Conservation (phyloP, 768 basidiomycete genomes). For the Trametes cinnabarina region DNA sequence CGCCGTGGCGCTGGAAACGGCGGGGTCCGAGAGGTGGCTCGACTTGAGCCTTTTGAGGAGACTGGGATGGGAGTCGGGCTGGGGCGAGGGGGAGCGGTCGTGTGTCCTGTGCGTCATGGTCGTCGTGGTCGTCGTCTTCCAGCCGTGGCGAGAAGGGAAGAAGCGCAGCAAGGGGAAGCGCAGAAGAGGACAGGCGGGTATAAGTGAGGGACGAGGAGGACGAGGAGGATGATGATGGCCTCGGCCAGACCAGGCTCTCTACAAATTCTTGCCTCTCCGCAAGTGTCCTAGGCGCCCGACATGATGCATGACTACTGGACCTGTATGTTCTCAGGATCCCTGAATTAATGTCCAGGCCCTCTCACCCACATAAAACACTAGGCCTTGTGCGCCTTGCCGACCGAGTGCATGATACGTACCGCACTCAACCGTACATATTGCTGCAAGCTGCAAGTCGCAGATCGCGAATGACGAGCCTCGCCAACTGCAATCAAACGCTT, state of each 20-base stretch:
- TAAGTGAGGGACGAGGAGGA: constrained; percentile 11
- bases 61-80: constrained; percentile 33
- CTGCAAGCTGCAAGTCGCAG: too few species aligned
- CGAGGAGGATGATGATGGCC: constrained; percentile 17
- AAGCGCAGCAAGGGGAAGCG: not conserved
- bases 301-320: not conserved
- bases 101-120: constrained; percentile 45
- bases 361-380: not conserved
- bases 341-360: constrained; percentile 1
- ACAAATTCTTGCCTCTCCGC: constrained; percentile 16
- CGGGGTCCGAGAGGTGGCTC: constrained; percentile 30
- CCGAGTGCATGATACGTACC: too few species aligned
- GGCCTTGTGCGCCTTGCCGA: too few species aligned
- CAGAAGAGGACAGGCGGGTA: constrained; percentile 6
- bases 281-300: constrained; percentile 7
- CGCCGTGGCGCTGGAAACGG: constrained; percentile 14
- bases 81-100: constrained; percentile 45
- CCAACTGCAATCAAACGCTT: too few species aligned
- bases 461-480: not conserved
- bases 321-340: constrained; percentile 5
- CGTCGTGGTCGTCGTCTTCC: not conserved
- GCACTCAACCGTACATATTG: too few species aligned
- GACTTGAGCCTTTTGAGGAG: constrained; percentile 39
- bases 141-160: constrained; percentile 1
- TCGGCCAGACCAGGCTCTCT: constrained; percentile 23